These are phyloP conservation scores for Erythrophleum ivorense DNA, from an alignment of 331 rosid genomes.

Conservation along the genomic window DNA sequence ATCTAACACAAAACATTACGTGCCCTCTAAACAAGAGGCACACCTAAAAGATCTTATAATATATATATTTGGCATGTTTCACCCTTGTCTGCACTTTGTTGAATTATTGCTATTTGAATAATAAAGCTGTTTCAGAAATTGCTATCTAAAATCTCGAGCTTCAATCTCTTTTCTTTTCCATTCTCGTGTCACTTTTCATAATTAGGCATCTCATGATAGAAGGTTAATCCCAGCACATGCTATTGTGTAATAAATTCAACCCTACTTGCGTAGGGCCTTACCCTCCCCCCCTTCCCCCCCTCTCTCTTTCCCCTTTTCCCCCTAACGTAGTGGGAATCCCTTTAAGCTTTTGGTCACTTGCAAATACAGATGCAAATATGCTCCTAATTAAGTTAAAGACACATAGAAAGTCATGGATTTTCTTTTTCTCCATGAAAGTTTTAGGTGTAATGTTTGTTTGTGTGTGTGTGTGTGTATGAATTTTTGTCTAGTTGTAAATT, in stretches of 20 bases:
- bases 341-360: background rate
- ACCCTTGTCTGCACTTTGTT: background rate
- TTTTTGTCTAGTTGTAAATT: background rate
- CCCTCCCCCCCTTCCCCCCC: too few species aligned
- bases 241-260: background rate
- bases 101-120: constrained; percentile 11
- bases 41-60: constrained; percentile 18
- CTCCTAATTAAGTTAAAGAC: background rate
- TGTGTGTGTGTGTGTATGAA: background rate
- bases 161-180: background rate
- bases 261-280: background rate
- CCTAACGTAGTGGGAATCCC: background rate
- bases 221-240: background rate
- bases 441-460: too few species aligned
- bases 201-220: background rate
- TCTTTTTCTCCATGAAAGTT: too few species aligned
- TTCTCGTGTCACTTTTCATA: background rate
- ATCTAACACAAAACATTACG: background rate
- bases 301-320: too few species aligned
- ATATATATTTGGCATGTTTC: background rate
- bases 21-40: background rate
- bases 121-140: background rate
- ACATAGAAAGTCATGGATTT: background rate
- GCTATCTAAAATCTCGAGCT: background rate
- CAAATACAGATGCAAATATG: background rate